Evolutionary conservation across 1,284 basidiomycete genomes (phyloP), one percentile per base, ranked within the genome.

Genomic region (Gastroboletus turbinatus): DNA sequence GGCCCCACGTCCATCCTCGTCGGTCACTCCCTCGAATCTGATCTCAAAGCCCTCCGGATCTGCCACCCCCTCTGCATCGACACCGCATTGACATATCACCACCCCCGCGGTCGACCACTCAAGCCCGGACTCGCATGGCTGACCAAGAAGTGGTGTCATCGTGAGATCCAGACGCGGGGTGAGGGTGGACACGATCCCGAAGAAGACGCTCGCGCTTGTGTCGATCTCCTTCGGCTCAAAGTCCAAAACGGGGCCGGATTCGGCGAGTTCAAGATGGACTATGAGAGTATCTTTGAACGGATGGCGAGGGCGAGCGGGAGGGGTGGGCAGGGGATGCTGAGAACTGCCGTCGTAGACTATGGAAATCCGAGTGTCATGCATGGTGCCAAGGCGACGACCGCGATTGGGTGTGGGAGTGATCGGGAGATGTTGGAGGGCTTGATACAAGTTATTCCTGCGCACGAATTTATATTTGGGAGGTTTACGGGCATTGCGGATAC

Each of bases 121-220:
- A 97, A 97, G 74, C 92, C 94, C 0, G 92, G 90, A 0, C 80
- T 97, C 5, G 94, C 94, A 40, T 97, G 92, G 92, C 82, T 98
- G 44, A 90, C 91, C 43, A 89, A 90, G 67, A 94, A 92, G 68
- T 96, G 93, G 92, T 87, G 92, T 52, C 83, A 82, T 7, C 82
- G 87, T 47, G 90, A 92, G 61, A 97, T 98, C 48, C 95, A 98
- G 72, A 82, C 80, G 0, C 76, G 80, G 0, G 86, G 85, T 0
- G 85, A 85, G 33, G 84, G 86, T 1, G 95, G 95, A 0, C 94
- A 97, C 70, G 90, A 96, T 65, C 92, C 93, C 2, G 89, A 92
- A 65, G 94, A 97, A 69, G 95, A 97, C 63, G 94, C 95, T 0
- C 78, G 85, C 13, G 90, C 94, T 0, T 95, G 93, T 64, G 63